These are phyloP conservation scores for Stephania cephalantha DNA, from an alignment of 164 flowering plant species.

Conservation along the genomic window DNA sequence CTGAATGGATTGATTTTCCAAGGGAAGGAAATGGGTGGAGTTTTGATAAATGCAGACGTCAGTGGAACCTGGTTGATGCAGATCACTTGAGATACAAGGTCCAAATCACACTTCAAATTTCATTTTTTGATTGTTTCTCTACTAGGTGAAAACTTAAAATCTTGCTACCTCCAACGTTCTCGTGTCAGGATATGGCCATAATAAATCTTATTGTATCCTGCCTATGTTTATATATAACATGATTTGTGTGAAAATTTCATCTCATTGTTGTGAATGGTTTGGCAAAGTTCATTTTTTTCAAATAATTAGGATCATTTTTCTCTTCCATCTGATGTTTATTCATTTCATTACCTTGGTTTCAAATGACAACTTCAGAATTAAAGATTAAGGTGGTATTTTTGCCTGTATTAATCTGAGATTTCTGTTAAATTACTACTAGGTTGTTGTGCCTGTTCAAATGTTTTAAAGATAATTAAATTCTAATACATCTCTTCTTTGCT, in stretches of 20 bases:
- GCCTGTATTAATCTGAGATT: background rate
- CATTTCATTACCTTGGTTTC: background rate
- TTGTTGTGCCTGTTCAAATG: too few species aligned
- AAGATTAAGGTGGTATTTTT: background rate
- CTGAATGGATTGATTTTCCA: constrained; percentile 99
- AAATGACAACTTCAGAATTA: too few species aligned
- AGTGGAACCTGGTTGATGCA: constrained; percentile 79
- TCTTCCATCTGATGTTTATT: background rate
- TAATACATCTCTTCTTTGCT: constrained; percentile 13
- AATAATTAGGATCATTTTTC: background rate
- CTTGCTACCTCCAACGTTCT: too few species aligned
- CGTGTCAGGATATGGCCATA: background rate
- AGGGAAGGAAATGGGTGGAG: constrained; percentile 98
- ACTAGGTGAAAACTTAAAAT: too few species aligned
- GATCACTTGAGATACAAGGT: constrained; percentile 94
- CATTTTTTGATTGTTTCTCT: background rate
- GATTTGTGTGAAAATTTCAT: background rate
- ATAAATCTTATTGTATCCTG: background rate
- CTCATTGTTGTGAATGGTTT: background rate
- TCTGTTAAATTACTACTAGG: background rate
- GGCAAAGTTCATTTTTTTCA: background rate
- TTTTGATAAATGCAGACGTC: constrained; percentile 85
- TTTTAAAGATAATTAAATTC: background rate
- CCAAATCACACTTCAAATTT: background rate
- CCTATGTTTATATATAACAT: background rate